Conservation (phyloP, 192 early-diverging fungal genomes). For the Umbelopsis sp. region DNA sequence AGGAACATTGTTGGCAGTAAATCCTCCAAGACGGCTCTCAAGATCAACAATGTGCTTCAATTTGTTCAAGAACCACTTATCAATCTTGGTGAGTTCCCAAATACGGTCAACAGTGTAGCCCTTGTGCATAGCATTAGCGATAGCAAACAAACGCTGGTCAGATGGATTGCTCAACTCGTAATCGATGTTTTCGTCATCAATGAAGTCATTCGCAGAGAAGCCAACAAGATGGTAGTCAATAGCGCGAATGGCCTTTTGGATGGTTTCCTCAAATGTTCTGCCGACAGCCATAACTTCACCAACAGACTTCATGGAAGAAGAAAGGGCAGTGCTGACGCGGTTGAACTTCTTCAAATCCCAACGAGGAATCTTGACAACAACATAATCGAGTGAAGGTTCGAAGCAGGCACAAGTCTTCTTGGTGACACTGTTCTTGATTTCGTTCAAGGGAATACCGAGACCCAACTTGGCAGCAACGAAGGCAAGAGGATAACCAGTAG, state of each 20-base stretch:
- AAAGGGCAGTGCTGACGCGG: constrained; percentile 86
- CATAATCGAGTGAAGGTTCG: constrained; percentile 95
- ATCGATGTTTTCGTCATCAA: constrained; percentile 73
- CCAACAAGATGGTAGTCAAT: constrained; percentile 88
- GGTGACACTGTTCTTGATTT: constrained; percentile 94
- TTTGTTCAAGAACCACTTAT: constrained; percentile 98
- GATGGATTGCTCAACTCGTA: constrained; percentile 89
- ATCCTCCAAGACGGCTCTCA: constrained; percentile 66
- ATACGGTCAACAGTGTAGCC: constrained; percentile 93
- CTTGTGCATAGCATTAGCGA: constrained; percentile 92
- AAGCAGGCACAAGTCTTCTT: constrained; percentile 96
- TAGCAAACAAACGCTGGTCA: constrained; percentile 93
- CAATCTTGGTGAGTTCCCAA: constrained; percentile 88
- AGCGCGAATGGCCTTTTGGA: constrained; percentile 94
- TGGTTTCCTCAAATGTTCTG: constrained; percentile 95
- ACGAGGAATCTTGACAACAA: constrained; percentile 82
- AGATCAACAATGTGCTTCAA: constrained; percentile 84
- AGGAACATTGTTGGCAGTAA: constrained; percentile 65
- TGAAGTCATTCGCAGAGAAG: constrained; percentile 72
- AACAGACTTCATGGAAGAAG: constrained; percentile 95
- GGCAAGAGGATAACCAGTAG: constrained; percentile 97
- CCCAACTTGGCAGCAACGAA: constrained; percentile 98
- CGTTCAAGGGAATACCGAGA: constrained; percentile 88
- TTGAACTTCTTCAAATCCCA: constrained; percentile 98
- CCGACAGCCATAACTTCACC: constrained; percentile 99